Percentiles rank a stretch among this genome's conserved stretches.
phyloP scores from a whole-genome alignment of 768 basidiomycete genomes.

The Dacryopinax primogenitus region DNA sequence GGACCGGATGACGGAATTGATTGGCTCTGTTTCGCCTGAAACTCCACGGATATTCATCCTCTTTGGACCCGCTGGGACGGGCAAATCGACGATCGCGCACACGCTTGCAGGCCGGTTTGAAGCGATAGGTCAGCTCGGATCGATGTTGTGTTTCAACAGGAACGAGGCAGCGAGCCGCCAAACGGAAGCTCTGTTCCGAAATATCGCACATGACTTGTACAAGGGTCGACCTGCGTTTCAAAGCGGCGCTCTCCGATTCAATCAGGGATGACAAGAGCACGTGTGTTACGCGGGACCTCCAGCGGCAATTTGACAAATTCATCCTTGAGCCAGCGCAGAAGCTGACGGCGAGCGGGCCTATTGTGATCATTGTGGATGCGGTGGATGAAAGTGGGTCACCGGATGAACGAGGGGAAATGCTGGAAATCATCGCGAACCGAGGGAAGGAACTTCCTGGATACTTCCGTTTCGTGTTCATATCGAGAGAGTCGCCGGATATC shows the following conservation, averaged over 20 bases:
- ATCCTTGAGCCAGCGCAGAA: neutral
- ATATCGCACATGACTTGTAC: constrained; percentile 14
- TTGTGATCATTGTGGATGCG: neutral
- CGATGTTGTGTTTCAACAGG: constrained; percentile 15
- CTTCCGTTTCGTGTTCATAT: neutral
- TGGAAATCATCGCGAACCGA: neutral
- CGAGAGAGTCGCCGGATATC: neutral
- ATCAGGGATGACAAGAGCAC: neutral
- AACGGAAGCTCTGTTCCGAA: constrained; percentile 11
- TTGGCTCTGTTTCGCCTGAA: too few relatives aligned
- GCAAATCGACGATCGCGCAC: constrained; percentile 17
- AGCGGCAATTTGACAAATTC: neutral
- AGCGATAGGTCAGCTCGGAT: constrained; percentile 10
- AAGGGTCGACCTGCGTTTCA: neutral
- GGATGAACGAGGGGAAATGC: neutral
- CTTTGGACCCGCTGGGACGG: constrained; percentile 13
- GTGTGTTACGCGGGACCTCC: neutral
- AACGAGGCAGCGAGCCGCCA: neutral
- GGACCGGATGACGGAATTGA: neutral
- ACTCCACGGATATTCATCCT: constrained; percentile 14
- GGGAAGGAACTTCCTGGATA: neutral
- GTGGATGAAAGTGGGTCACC: neutral
- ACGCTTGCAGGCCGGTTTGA: constrained; percentile 8
- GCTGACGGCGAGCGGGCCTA: neutral
- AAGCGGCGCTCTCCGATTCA: neutral